A percentile compares a stretch with the other conserved stretches of the same genome.
These are phyloP conservation scores for Globisporangium canariense DNA, from an alignment of 352 stramenopile genomes.

Conservation along the genomic window DNA sequence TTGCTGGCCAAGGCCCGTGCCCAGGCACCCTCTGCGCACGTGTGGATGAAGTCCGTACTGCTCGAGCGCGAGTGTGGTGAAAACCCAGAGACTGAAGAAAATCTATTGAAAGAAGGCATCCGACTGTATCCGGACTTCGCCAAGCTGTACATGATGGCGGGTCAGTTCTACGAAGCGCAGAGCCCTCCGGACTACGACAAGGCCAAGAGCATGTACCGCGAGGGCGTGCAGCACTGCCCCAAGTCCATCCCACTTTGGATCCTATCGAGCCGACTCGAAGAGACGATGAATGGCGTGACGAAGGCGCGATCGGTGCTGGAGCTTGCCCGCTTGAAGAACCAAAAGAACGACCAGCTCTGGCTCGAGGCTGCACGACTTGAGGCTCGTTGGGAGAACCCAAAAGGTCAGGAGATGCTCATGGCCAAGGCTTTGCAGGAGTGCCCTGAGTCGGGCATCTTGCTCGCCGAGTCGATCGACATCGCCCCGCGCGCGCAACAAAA, in stretches of 20 bases:
- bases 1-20: slow-evolving; percentile 73
- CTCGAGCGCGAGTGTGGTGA: slow-evolving; percentile 91
- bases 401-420: slow-evolving; percentile 95
- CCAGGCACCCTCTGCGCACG: slow-evolving; percentile 86
- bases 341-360: slow-evolving; percentile 93
- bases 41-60: slow-evolving; percentile 98
- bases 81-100: slow-evolving; percentile 57
- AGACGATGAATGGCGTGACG: slow-evolving; percentile 85
- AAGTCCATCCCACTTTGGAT: slow-evolving; percentile 94
- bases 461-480: slow-evolving; percentile 95
- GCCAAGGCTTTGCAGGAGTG: slow-evolving; percentile 97
- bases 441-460: slow-evolving; percentile 92
- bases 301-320: slow-evolving; percentile 98
- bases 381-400: slow-evolving; percentile 88
- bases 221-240: slow-evolving; percentile 91
- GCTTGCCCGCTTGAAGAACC: slow-evolving; percentile 94
- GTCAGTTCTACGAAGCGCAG: slow-evolving; percentile 86
- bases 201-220: slow-evolving; percentile 88
- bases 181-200: slow-evolving; percentile 54
- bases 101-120: slow-evolving; percentile 91
- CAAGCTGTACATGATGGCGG: slow-evolving; percentile 99
- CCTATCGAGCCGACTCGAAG: slow-evolving; percentile 92
- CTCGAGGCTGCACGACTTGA: slow-evolving; percentile 95
- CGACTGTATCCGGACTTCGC: slow-evolving; percentile 88
- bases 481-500: slow-evolving; percentile 95